Evolutionary conservation across 257 asterid species (phyloP), one percentile per base, ranked within the genome.

Genomic region (Capsicum pubescens): DNA sequence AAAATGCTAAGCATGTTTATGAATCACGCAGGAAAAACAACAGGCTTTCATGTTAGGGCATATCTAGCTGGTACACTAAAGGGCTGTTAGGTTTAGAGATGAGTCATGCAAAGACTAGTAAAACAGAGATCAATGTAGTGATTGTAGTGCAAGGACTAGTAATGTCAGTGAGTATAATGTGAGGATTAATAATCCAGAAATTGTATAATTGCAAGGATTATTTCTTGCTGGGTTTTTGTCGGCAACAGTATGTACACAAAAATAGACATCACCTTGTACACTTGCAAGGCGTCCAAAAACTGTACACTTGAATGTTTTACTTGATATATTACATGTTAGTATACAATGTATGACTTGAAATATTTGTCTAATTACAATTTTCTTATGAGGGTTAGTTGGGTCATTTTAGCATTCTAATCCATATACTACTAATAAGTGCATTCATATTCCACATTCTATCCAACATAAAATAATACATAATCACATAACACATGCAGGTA

Each of bases 401-500:
- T 69, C 77, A 39, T 69, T 69, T 3, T 15, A 69, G 77, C 54
- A 69, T 39, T 35, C 35, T 67, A 67, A 67, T 36, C 21, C 21
- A 2, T 36, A 7, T 67, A 67, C 76, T 39, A 16, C 54, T 69
- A 39, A 69, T 15, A 36, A 42, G 54, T 16, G 26, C 77, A 69
- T 69, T 44, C 32, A 36, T 69, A 69, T 69, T 69, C 77, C 54
- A 69, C 54, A 39, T 39, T 69, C 54, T 69, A 69, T 17, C 77
- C 11, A 15, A 9, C 54, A 69, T 15, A 14, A 69, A 39, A 15
- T 68, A 68, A 39, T 68, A 15, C 77, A 36, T 68, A 39, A 8
- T 68, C 77, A 68, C 77, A 68, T 8, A 68, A 68, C 13, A 15
- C 17, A 68, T 39, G 77, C 77, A 68, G 52, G 77, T 68, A 68